These are phyloP conservation scores for Cardiosporidium cionae DNA, from an alignment of 169 alveolate species.

Conservation along the genomic window DNA sequence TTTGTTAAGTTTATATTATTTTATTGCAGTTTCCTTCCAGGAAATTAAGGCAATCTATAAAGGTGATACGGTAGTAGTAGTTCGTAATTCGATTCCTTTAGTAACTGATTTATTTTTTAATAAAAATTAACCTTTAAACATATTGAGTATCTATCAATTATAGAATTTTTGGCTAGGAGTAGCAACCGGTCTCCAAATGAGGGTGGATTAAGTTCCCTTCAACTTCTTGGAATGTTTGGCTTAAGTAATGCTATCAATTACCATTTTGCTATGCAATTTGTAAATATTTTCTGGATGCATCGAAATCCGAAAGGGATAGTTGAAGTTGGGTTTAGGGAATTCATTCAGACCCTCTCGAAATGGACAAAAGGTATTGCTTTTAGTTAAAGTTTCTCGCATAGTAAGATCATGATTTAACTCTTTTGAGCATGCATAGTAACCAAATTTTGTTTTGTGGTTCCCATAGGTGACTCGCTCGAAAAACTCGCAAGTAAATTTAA, in stretches of 20 bases:
- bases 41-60: not conserved
- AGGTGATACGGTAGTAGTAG: not conserved
- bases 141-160: not conserved
- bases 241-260: conserved; percentile 28
- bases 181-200: conserved; percentile 24
- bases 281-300: conserved; percentile 30
- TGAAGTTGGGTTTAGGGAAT: conserved; percentile 36
- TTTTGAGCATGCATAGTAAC: too few relatives aligned
- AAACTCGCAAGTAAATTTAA: not conserved
- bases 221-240: conserved; percentile 27
- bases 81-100: too few relatives aligned
- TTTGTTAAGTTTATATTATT: too few relatives aligned
- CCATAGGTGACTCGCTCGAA: not conserved
- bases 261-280: conserved; percentile 28
- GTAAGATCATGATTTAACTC: not conserved
- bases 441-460: not conserved
- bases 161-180: conserved; percentile 28
- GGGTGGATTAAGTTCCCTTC: conserved; percentile 35
- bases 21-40: not conserved
- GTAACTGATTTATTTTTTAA: too few relatives aligned
- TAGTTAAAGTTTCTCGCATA: not conserved
- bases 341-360: conserved; percentile 17
- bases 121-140: too few relatives aligned
- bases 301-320: conserved; percentile 25
- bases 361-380: conserved; percentile 30